A percentile compares a stretch with the other conserved stretches of the same genome.
Conservation (phyloP, 352 stramenopile species). For the Sclerospora graminicola region DNA sequence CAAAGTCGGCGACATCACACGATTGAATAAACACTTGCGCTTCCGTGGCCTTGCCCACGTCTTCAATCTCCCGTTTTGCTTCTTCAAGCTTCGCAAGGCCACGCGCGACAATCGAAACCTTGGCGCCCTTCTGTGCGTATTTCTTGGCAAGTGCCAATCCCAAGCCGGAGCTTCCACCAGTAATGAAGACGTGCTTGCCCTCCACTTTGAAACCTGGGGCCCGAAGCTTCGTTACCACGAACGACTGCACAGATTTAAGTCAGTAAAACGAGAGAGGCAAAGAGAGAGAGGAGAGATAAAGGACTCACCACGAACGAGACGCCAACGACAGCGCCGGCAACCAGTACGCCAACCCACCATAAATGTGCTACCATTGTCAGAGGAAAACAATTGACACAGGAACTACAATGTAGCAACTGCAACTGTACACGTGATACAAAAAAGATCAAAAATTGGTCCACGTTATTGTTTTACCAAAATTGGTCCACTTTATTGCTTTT, state of each 20-base stretch:
- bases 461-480: too few species aligned
- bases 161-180: conserved; percentile 56
- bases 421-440: too few species aligned
- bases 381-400: too few species aligned
- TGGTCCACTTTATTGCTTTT: too few species aligned
- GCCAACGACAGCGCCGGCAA: conserved; percentile 33
- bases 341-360: conserved; percentile 37
- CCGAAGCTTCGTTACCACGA: conserved; percentile 46
- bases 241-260: conserved; percentile 26
- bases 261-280: background rate
- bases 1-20: conserved; percentile 59
- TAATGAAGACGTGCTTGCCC: conserved; percentile 78
- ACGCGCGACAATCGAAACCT: conserved; percentile 66
- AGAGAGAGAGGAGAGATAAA: background rate
- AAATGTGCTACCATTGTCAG: conserved; percentile 23
- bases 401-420: too few species aligned
- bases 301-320: conserved; percentile 38
- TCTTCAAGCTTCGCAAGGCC: conserved; percentile 44
- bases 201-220: conserved; percentile 62
- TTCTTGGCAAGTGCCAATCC: conserved; percentile 59
- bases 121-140: conserved; percentile 54
- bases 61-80: conserved; percentile 53
- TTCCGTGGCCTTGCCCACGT: conserved; percentile 19
- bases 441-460: too few species aligned
- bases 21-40: conserved; percentile 54